Base-by-base conservation (phyloP, 2,329 filamentous ascomycete species). In the Fonsecaea pedrosoi region DNA sequence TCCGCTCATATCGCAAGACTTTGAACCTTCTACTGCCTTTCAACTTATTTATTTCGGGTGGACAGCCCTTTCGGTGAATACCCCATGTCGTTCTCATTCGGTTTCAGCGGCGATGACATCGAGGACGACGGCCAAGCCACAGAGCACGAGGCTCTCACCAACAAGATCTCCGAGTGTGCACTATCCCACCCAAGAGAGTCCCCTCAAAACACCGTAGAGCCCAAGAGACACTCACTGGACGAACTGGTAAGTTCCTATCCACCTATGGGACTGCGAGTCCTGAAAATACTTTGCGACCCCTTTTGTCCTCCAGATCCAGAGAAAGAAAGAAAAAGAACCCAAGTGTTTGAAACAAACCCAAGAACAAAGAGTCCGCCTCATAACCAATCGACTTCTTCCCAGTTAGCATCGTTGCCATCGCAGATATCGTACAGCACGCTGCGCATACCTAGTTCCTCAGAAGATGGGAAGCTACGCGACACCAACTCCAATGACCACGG, bases 51-150 rank as follows among this genome's bases (percentile, higher is more conserved):
- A 25, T 25, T 25, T 25, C 25, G 25, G 2, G 25, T n/a, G 25
- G 25, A 25, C 38, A 35, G 38, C 25, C 3, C 25, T 50, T 30
- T 15, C 2, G 21, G 34, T 32, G 32, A 13, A 35, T 25, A 3
- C 30, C 21, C 18, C 12, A 73, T 72, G 70, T 71, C 72, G 6
- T 87, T 88, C 74, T 83, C 82, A 65, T 88, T 88, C 69, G 84
- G 84, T 18, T 88, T 88, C 72, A 81, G 82, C 0, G 84, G 84
- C 21, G 85, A 88, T 66, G 86, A 87, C 71, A 86, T 86, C 75
- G 84, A 86, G 60, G 82, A 83, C 62, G 76, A 77, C 9, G 63
- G 42, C 53, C 77, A 79, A 68, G 72, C 73, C 4, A 72, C 70
- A 9, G 54, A 62, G 32, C 58, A 69, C 57, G 40, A 67, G 21